phyloP scores from a whole-genome alignment of 2,329 filamentous ascomycete species.

The Penicillium sp. region DNA sequence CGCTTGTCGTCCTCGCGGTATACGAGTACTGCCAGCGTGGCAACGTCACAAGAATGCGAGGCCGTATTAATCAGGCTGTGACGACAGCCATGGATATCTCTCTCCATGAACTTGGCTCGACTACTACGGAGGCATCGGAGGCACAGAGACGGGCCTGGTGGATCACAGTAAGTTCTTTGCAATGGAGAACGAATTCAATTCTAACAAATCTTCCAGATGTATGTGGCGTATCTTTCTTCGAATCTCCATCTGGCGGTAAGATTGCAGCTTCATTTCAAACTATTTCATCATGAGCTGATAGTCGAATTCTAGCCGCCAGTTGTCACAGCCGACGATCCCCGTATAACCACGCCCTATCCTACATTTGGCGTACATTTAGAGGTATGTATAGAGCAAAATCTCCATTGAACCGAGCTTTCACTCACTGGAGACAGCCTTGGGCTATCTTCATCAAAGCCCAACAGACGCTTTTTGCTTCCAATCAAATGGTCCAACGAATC shows the following conservation, averaged over 20 bases:
- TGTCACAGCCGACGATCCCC: slow-evolving; percentile 18
- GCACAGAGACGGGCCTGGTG: slow-evolving; percentile 29
- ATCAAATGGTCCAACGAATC: slow-evolving; percentile 16
- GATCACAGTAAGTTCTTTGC: slow-evolving; percentile 23
- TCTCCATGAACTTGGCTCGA: slow-evolving; percentile 18
- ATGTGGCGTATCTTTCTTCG: slow-evolving; percentile 22
- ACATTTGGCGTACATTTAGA: slow-evolving; percentile 19
- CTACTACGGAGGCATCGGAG: slow-evolving; percentile 14
- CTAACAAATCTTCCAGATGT: slow-evolving; percentile 18
- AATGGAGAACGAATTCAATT: neutral
- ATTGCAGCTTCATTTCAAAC: too few species aligned
- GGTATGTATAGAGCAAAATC: slow-evolving; percentile 9
- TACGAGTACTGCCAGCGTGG: slow-evolving; percentile 30
- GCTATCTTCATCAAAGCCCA: slow-evolving; percentile 23
- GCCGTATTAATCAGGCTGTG: slow-evolving; percentile 26
- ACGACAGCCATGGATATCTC: slow-evolving; percentile 30
- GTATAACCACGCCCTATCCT: slow-evolving; percentile 29
- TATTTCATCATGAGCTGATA: neutral
- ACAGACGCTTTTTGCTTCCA: slow-evolving; percentile 14
- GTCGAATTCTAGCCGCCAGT: slow-evolving; percentile 20
- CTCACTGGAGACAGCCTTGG: slow-evolving; percentile 20
- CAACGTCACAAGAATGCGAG: slow-evolving; percentile 25
- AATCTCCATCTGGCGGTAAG: slow-evolving; percentile 20
- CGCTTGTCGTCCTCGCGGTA: slow-evolving; percentile 23
- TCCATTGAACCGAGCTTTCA: neutral